These are phyloP conservation scores for Phytophthora kernoviae DNA, from an alignment of 352 stramenopile species.

Conservation along the genomic window DNA sequence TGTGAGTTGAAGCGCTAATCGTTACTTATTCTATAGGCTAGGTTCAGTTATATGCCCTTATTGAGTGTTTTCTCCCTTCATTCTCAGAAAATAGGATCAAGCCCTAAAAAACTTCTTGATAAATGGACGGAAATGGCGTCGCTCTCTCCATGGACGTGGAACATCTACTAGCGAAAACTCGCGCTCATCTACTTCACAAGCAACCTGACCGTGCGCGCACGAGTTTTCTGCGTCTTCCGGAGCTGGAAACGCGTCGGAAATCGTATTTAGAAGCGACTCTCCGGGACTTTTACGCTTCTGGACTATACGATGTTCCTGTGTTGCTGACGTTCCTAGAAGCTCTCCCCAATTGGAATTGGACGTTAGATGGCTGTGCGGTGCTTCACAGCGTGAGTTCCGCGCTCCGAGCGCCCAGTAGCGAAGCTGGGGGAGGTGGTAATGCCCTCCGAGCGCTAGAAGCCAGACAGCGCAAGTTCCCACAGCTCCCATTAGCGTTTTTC, in stretches of 20 bases:
- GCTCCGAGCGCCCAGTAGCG: constrained; percentile 39
- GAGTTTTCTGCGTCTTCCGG: constrained; percentile 64
- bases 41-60: no score
- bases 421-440: constrained; percentile 25
- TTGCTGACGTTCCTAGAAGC: constrained; percentile 73
- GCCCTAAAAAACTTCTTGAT: constrained; percentile 3
- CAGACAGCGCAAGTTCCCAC: constrained; percentile 51
- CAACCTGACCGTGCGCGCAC: constrained; percentile 57
- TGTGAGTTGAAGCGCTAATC: neutral
- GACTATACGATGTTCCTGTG: constrained; percentile 64
- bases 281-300: constrained; percentile 67
- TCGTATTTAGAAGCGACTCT: constrained; percentile 59
- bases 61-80: no score
- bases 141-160: constrained; percentile 15
- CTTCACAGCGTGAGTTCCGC: constrained; percentile 60
- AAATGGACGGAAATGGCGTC: constrained; percentile 5
- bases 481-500: constrained; percentile 71
- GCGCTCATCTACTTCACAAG: constrained; percentile 53
- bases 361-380: constrained; percentile 69
- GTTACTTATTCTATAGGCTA: no score
- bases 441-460: constrained; percentile 35
- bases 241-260: constrained; percentile 44
- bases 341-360: constrained; percentile 74
- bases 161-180: constrained; percentile 37
- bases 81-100: no score